Evolutionary conservation across 257 asterid species (phyloP).

Genomic region (Nicotiana noctiflora): DNA sequence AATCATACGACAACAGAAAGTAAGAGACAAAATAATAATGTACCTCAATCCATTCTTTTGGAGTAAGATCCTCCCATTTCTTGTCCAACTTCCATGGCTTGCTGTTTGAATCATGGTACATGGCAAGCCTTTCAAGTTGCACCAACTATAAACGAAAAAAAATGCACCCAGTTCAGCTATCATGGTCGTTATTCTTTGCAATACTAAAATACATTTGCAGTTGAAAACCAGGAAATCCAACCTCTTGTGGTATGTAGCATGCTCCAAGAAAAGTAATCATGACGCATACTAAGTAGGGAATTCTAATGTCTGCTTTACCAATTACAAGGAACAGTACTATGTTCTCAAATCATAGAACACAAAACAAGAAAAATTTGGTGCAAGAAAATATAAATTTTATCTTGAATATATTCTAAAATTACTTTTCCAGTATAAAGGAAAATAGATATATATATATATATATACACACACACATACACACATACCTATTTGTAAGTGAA

Average conservation of each 20-base stretch:
- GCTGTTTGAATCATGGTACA: constrained; percentile 85
- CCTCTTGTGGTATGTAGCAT: not conserved
- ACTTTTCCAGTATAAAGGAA: too few species aligned
- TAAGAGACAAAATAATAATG: constrained; percentile 9
- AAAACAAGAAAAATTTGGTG: not conserved
- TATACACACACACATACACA: too few species aligned
- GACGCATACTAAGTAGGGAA: not conserved
- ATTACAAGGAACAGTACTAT: not conserved
- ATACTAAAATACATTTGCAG: not conserved
- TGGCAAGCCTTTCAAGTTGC: constrained; percentile 96
- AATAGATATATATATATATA: too few species aligned
- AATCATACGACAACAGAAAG: not conserved
- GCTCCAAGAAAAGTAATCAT: not conserved
- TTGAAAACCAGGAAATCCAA: not conserved
- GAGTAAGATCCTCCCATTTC: constrained; percentile 94
- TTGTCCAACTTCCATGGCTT: constrained; percentile 87
- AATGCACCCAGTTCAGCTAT: constrained; percentile 13
- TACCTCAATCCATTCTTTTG: constrained; percentile 96
- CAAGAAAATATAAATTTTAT: not conserved
- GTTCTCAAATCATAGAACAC: not conserved
- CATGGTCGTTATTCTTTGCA: not conserved
- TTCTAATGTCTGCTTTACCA: not conserved
- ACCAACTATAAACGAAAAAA: constrained; percentile 52
- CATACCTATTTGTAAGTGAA: not conserved
- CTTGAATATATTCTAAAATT: too few species aligned